phyloP scores from a whole-genome alignment of 2,329 filamentous ascomycete species.

The Colletotrichum camelliae region DNA sequence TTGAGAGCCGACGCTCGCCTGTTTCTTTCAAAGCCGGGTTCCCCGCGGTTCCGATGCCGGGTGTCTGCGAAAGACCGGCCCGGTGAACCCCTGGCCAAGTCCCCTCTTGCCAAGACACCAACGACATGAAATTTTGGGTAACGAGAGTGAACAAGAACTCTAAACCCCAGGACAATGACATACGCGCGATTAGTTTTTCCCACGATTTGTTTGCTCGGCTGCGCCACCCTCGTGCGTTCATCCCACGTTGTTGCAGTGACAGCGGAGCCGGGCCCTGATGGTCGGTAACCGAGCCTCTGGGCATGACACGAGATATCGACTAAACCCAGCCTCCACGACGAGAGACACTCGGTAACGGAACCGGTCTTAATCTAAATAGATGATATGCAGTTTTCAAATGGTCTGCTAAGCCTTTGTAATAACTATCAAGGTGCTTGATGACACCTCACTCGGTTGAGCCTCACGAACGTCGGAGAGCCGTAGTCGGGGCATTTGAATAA shows the following conservation, averaged over 20 bases:
- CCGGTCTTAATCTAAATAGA: neutral
- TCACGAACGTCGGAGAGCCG: neutral
- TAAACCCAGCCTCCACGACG: neutral
- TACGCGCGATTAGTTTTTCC: neutral
- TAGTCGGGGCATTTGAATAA: neutral
- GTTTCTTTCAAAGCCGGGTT: neutral
- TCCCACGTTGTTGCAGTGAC: neutral
- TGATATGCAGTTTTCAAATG: neutral
- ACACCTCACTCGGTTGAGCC: neutral
- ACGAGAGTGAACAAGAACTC: neutral
- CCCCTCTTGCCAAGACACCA: slow-evolving; percentile 1
- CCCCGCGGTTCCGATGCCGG: slow-evolving; percentile 12
- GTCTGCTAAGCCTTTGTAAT: neutral
- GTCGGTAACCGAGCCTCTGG: neutral
- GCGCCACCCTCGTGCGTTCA: neutral
- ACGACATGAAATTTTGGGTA: neutral
- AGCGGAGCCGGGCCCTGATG: neutral
- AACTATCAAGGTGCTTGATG: slow-evolving; percentile 1
- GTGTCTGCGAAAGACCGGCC: neutral
- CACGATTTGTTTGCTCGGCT: neutral
- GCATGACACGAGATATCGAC: neutral
- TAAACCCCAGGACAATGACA: neutral
- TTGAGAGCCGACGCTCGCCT: neutral
- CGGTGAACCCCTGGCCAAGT: neutral
- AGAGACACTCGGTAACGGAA: neutral